Base-by-base conservation (phyloP, 805 yeast genomes). In the Suhomyces tanzawaensis region DNA sequence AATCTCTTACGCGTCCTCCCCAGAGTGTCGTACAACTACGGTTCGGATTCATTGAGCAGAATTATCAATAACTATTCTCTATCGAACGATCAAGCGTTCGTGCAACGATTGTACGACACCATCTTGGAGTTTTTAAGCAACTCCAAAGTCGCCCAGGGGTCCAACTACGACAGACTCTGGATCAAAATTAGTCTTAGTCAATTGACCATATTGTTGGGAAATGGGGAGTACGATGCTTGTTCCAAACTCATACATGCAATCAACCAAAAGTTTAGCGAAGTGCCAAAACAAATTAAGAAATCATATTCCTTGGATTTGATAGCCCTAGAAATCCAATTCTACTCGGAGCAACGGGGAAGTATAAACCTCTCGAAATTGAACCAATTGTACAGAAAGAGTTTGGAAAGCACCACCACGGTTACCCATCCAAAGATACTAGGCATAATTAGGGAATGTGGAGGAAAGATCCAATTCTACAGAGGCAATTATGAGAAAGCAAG, bases 361-460 rank as follows among this genome's bases (percentile, higher is more conserved):
- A 35, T 51, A 1, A 51, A 63, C 40, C 48, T 66, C 21, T 43
- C 65, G 3, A 59, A 63, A 39, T 60, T 83, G 29, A 67, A 69
- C 37, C 63, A 69, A 34, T 62, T 81, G 15, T 77, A 82, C 46
- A 58, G 66, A 19, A 63, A 75, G 42, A 62, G 69, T 37, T 38
- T 49, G 13, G 44, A 57, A 4, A 64, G 81, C 15, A 72, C 75
- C 6, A 66, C 80, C 0, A 84, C 86, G 2, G 81, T 84, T 2
- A 84, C 89, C 1, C 95, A 87, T 51, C 89, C 95, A 1, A 67
- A 74, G 33, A 79, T 83, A 19, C 66, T 80, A 57, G 95, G 91
- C 1, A 74, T 82, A n/a, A 74, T 86, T 18, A 72, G 78, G 44
- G 91, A 85, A 55, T 81, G 87, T 46, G 86, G 88, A 0, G 95